These are phyloP conservation scores for Colletotrichum sp. DNA, from an alignment of 2,329 filamentous ascomycete species.

Conservation along the genomic window DNA sequence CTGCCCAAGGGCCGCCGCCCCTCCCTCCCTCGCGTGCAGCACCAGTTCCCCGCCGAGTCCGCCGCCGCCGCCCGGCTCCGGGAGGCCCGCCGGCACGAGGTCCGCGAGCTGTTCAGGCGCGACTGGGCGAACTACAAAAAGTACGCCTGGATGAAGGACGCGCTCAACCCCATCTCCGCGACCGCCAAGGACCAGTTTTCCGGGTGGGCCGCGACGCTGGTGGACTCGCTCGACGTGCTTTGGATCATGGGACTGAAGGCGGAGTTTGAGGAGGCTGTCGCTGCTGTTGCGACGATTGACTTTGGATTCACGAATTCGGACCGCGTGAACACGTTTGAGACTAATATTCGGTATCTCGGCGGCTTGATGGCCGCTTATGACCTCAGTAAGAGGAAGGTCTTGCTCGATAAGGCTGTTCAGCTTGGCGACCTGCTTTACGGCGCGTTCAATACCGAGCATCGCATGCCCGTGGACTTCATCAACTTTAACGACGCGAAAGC, in stretches of 20 bases:
- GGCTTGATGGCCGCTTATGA: constrained; percentile 73
- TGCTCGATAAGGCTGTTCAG: constrained; percentile 67
- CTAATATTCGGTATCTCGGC: constrained; percentile 73
- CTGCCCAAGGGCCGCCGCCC: constrained; percentile 26
- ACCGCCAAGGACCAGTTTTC: constrained; percentile 44
- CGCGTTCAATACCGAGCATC: constrained; percentile 71
- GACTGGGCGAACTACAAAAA: constrained; percentile 48
- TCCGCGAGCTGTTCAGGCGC: constrained; percentile 37
- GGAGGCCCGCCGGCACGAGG: constrained; percentile 35
- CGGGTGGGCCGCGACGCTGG: constrained; percentile 51
- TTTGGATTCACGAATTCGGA: constrained; percentile 42
- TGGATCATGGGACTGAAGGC: constrained; percentile 59
- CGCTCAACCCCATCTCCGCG: constrained; percentile 46
- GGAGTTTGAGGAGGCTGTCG: constrained; percentile 55
- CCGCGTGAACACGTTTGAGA: constrained; percentile 69
- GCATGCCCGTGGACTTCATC: constrained; percentile 61
- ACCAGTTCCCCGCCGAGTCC: constrained; percentile 31
- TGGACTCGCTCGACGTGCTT: constrained; percentile 53
- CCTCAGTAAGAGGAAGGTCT: constrained; percentile 57
- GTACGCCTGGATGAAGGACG: constrained; percentile 53
- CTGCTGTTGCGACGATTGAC: constrained; percentile 50
- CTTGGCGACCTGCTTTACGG: constrained; percentile 68
- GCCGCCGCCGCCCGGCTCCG: constrained; percentile 26
- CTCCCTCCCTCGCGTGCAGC: constrained; percentile 39
- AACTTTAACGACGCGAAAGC: constrained; percentile 44